Conservation (phyloP, 177 flowering plant genomes). For the Vitis hybrid region DNA sequence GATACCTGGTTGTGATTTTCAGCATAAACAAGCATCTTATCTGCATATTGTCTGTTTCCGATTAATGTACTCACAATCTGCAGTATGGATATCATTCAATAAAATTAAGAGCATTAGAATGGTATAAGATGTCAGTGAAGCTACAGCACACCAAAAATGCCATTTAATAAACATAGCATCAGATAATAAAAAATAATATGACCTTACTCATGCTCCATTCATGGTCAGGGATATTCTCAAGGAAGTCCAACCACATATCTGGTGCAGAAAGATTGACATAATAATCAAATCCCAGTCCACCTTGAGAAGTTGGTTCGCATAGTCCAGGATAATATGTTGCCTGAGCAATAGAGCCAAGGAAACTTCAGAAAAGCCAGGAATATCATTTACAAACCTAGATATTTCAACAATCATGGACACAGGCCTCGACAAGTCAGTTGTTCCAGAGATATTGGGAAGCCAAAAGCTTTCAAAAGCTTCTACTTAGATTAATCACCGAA, state of each 20-base stretch:
- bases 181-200: conserved; percentile 7
- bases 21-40: conserved; percentile 83
- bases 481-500: too few relatives aligned
- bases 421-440: neutral
- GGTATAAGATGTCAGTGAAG: neutral
- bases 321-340: conserved; percentile 89
- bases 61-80: conserved; percentile 71
- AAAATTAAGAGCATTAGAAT: neutral
- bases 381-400: neutral
- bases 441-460: neutral
- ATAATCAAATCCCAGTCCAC: conserved; percentile 97
- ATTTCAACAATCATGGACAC: neutral
- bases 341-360: conserved; percentile 35
- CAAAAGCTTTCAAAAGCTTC: neutral
- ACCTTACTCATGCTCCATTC: conserved; percentile 98
- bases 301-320: conserved; percentile 88
- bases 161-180: neutral
- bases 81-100: conserved; percentile 6
- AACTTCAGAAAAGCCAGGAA: neutral
- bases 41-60: conserved; percentile 47
- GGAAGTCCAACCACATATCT: conserved; percentile 82
- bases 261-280: conserved; percentile 76
- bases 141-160: neutral
- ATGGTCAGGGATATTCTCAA: conserved; percentile 77
- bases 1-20: conserved; percentile 95